Base-by-base conservation (phyloP, 139 green algal genomes). In the Diplosphaera chodatii region DNA sequence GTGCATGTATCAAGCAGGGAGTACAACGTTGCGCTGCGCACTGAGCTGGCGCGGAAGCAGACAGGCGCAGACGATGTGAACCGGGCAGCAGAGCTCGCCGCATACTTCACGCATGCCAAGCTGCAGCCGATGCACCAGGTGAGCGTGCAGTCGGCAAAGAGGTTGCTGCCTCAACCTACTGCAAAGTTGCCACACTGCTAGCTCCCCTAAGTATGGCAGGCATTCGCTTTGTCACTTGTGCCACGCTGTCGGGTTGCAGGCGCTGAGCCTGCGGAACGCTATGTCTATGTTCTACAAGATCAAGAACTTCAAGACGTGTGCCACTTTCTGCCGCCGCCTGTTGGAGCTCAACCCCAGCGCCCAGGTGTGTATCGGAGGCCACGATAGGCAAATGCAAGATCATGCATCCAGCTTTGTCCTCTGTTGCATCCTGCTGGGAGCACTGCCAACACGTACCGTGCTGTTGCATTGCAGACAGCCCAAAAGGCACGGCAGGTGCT, bases 101-200 rank as follows among this genome's bases (percentile, higher is more conserved):
- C 93, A 16, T 99, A 98, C 88, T 98, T 99, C 86, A 99, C 96
- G 27, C 95, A 99, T 87, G 96, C 87, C 87, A 86, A 89, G 48
- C 73, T 90, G 56, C 66, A 82, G 73, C 55, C 55, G 48, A 0
- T 66, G 62, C 62, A 66, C 62, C 28, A 66, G 29, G 62, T 37
- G 62, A 33, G 62, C 8, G 56, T 29, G 5, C 15, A 63, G 8
- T 8, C 37, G n/a, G n/a, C n/a, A n/a, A n/a, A n/a, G n/a, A n/a
- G n/a, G n/a, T n/a, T n/a, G n/a, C n/a, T n/a, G n/a, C n/a, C n/a
- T n/a, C n/a, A n/a, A n/a, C n/a, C n/a, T n/a, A n/a, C n/a, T n/a
- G n/a, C n/a, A n/a, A n/a, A n/a, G n/a, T n/a, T n/a, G n/a, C n/a
- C n/a, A n/a, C n/a, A n/a, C n/a, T n/a, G n/a, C n/a, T n/a, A n/a